Evolutionary conservation across 2,329 filamentous ascomycete genomes (phyloP).

Genomic region (Talaromyces sp.): DNA sequence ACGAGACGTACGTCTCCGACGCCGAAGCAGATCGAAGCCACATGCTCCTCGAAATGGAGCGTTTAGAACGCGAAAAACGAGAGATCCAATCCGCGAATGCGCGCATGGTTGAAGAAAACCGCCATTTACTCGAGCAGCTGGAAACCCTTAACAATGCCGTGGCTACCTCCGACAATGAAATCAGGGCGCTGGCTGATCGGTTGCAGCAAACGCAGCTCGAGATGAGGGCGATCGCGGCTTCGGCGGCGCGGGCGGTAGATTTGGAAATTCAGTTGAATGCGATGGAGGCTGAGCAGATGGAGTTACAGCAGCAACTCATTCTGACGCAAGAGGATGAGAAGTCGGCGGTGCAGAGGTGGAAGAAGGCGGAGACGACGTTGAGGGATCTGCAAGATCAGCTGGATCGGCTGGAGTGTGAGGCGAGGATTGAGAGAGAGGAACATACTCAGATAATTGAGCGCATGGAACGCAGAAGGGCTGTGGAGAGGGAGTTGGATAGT

Average conservation of each 20-base stretch:
- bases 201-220: conserved; percentile 73
- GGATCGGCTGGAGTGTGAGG: conserved; percentile 80
- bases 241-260: conserved; percentile 68
- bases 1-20: conserved; percentile 91
- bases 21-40: conserved; percentile 77
- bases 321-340: conserved; percentile 69
- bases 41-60: conserved; percentile 67
- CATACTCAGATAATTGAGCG: conserved; percentile 75
- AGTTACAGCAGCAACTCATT: conserved; percentile 62
- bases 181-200: conserved; percentile 69
- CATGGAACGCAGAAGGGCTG: conserved; percentile 75
- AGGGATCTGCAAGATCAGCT: conserved; percentile 78
- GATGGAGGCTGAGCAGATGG: conserved; percentile 75
- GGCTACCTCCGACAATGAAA: conserved; percentile 70
- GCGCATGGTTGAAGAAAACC: conserved; percentile 75
- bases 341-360: conserved; percentile 76
- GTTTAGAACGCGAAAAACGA: conserved; percentile 68
- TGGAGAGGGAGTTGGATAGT: conserved; percentile 75
- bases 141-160: conserved; percentile 78
- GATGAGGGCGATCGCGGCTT: conserved; percentile 65
- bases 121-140: conserved; percentile 72
- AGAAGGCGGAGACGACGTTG: conserved; percentile 74
- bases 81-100: conserved; percentile 72
- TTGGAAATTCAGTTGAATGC: conserved; percentile 74
- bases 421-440: conserved; percentile 70